Conservation (phyloP, 2,329 filamentous ascomycete genomes). For the Pseudogymnoascus sp. region DNA sequence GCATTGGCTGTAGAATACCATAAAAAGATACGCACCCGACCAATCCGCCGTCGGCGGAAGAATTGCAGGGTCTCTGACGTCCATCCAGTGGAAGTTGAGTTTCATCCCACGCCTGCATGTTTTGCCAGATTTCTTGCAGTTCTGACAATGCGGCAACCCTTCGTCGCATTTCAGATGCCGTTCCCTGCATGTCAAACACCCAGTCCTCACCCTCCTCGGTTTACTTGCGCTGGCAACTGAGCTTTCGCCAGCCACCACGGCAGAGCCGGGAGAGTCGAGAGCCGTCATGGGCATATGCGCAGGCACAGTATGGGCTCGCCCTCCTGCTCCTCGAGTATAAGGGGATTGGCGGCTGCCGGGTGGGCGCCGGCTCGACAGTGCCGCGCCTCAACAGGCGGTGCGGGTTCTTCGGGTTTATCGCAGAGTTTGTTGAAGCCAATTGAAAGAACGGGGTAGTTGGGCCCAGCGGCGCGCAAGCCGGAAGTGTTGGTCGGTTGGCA, state of each 20-base stretch:
- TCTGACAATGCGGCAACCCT: constrained; percentile 51
- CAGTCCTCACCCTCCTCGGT: constrained; percentile 80
- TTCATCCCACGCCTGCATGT: constrained; percentile 78
- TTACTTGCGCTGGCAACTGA: constrained; percentile 36
- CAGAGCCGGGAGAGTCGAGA: constrained; percentile 14
- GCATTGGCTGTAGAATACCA: not conserved
- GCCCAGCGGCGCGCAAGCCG: not conserved
- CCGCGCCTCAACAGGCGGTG: not conserved
- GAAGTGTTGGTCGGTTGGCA: not conserved
- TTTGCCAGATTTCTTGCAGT: constrained; percentile 81
- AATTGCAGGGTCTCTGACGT: constrained; percentile 57
- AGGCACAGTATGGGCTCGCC: not conserved
- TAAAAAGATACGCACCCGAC: constrained; percentile 37
- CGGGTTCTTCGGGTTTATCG: not conserved
- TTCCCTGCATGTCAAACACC: constrained; percentile 83
- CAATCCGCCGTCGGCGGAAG: constrained; percentile 56
- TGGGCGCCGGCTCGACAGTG: not conserved
- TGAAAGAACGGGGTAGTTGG: not conserved
- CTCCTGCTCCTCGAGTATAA: not conserved
- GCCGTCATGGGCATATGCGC: constrained; percentile 21
- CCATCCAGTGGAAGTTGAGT: constrained; percentile 85
- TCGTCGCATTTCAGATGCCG: constrained; percentile 90
- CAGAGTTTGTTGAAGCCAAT: not conserved
- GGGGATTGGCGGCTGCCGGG: not conserved
- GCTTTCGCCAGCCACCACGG: constrained; percentile 11